phyloP scores from a whole-genome alignment of 2,329 filamentous ascomycete species.

The Dothideomycetes sp. region DNA sequence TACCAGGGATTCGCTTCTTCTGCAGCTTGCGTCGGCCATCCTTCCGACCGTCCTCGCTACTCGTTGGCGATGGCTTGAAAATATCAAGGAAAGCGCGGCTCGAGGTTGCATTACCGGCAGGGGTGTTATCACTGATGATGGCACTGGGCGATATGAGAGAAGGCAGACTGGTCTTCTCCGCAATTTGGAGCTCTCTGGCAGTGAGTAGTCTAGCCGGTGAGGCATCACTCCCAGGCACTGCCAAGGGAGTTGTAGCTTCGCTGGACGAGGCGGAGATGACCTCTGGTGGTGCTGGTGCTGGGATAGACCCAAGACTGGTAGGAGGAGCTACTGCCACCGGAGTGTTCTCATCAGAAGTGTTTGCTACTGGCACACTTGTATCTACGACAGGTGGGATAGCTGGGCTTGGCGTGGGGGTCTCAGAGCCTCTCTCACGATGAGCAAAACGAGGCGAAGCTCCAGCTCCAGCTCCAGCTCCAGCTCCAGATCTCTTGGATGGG shows the following conservation, averaged over 20 bases:
- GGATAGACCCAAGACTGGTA: conserved; percentile 18
- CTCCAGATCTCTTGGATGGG: conserved; percentile 81
- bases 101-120: conserved; percentile 14
- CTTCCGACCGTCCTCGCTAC: conserved; percentile 46
- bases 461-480: no score
- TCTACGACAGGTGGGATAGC: conserved; percentile 9
- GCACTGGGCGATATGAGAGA: conserved; percentile 12
- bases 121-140: conserved; percentile 15
- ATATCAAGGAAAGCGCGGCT: conserved; percentile 46
- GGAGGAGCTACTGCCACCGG: conserved; percentile 18
- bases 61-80: conserved; percentile 58
- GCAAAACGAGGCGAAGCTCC: conserved; percentile 54
- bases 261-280: conserved; percentile 29
- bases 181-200: conserved; percentile 19
- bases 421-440: conserved; percentile 36
- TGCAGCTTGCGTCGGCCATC: conserved; percentile 67
- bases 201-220: conserved; percentile 14
- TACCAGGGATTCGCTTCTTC: conserved; percentile 73
- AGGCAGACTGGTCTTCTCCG: conserved; percentile 11
- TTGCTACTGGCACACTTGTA: conserved; percentile 7
- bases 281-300: conserved; percentile 21
- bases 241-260: conserved; percentile 23
- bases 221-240: conserved; percentile 17
- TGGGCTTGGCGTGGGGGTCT: conserved; percentile 37
- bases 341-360: conserved; percentile 19